Evolutionary conservation across 2,329 filamentous ascomycete species (phyloP).

Genomic region (Uncinocarpus reesii): DNA sequence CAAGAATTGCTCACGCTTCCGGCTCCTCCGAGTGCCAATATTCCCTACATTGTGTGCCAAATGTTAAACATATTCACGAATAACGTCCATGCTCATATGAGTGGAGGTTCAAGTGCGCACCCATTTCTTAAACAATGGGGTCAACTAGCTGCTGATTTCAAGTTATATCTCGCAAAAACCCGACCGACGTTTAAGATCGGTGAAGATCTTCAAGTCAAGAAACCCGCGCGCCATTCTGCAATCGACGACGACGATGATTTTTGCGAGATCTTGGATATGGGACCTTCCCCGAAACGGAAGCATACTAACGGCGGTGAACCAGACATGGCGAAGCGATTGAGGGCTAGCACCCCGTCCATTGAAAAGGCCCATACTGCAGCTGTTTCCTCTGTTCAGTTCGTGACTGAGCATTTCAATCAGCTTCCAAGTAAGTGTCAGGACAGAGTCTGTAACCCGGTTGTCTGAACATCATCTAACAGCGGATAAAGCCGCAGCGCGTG

Average conservation of each 20-base stretch:
- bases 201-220: constrained; percentile 14
- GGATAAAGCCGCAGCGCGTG: constrained; percentile 16
- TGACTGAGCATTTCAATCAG: not conserved
- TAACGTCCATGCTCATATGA: constrained; percentile 45
- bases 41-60: constrained; percentile 54
- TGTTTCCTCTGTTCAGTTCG: not conserved
- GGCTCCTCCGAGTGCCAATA: constrained; percentile 54
- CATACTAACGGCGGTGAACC: not conserved
- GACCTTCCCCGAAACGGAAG: constrained; percentile 13
- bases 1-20: constrained; percentile 50
- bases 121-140: constrained; percentile 37
- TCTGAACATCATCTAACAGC: not conserved
- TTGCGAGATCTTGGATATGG: constrained; percentile 5
- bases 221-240: not conserved
- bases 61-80: constrained; percentile 50
- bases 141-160: constrained; percentile 44
- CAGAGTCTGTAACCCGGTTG: not conserved
- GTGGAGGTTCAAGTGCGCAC: constrained; percentile 38
- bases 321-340: constrained; percentile 8
- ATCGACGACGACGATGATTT: constrained; percentile 6
- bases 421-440: constrained; percentile 4
- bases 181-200: constrained; percentile 30
- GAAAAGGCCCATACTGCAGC: not conserved
- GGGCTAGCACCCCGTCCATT: not conserved
- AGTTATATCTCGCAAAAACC: constrained; percentile 38